A percentile compares a stretch with the other conserved stretches of the same genome.
Evolutionary conservation across 2,329 filamentous ascomycete genomes (phyloP).

Genomic region (Neofusicoccum kwambonambiense): DNA sequence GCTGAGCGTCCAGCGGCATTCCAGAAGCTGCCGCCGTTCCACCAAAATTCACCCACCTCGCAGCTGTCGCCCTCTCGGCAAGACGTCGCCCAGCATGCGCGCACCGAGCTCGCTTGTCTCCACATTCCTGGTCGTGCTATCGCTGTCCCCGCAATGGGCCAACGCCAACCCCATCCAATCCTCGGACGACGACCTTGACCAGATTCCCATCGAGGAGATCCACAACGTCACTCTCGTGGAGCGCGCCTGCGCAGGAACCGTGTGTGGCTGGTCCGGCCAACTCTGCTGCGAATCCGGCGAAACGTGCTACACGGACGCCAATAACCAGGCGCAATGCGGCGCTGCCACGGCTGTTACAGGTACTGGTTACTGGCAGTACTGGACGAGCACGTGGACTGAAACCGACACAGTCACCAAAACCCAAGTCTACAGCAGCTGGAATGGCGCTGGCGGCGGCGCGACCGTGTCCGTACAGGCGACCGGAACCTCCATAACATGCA

Average conservation of each 20-base stretch:
- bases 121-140: constrained; percentile 17
- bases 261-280: constrained; percentile 35
- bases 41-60: not conserved
- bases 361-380: constrained; percentile 54
- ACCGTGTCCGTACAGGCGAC: constrained; percentile 26
- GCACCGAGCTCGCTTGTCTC: constrained; percentile 1
- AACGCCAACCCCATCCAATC: constrained; percentile 13
- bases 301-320: constrained; percentile 32
- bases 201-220: constrained; percentile 22
- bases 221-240: constrained; percentile 32
- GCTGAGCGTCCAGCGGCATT: not conserved
- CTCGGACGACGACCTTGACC: not conserved
- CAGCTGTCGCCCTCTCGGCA: not conserved
- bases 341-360: constrained; percentile 25
- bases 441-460: constrained; percentile 22
- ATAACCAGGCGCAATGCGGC: constrained; percentile 37
- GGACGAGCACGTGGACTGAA: constrained; percentile 57
- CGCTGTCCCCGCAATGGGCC: constrained; percentile 11
- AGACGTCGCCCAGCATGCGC: constrained; percentile 1
- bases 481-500: constrained; percentile 22
- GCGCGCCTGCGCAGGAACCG: constrained; percentile 22
- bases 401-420: constrained; percentile 57
- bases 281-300: constrained; percentile 35
- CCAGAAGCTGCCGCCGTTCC: not conserved
- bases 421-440: constrained; percentile 52